Evolutionary conservation across 1,139 yeast genomes (phyloP).

Genomic region (Suhomyces panamericanus): DNA sequence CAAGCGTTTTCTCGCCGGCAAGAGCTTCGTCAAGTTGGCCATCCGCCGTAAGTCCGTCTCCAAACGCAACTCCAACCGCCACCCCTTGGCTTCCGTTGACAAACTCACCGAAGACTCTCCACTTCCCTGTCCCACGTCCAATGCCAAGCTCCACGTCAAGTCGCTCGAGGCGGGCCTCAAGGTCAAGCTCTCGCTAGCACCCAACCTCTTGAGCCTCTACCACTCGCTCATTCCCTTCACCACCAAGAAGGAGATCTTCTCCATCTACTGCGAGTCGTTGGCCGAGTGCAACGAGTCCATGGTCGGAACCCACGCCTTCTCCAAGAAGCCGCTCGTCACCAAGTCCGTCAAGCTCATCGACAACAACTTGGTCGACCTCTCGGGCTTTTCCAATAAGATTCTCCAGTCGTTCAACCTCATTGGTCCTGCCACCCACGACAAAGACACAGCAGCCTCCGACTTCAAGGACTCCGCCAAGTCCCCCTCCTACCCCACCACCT

Average conservation of each 20-base stretch:
- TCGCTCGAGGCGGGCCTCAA: conserved; percentile 55
- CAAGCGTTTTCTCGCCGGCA: conserved; percentile 22
- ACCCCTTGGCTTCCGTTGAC: not conserved
- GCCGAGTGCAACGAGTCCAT: conserved; percentile 6
- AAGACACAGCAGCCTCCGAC: too few species aligned
- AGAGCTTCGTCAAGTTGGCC: conserved; percentile 39
- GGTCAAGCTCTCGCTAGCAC: conserved; percentile 48
- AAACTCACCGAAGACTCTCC: not conserved
- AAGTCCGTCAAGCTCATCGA: conserved; percentile 37
- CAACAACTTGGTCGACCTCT: conserved; percentile 36
- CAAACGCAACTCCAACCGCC: conserved; percentile 18
- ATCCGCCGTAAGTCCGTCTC: conserved; percentile 37
- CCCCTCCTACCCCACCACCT: conserved; percentile 31
- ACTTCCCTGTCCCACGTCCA: conserved; percentile 4
- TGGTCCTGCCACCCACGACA: conserved; percentile 10
- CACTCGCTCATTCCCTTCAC: conserved; percentile 44
- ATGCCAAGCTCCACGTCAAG: conserved; percentile 47
- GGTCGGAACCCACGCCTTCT: conserved; percentile 13
- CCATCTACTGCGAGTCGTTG: conserved; percentile 11
- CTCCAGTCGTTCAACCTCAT: conserved; percentile 29
- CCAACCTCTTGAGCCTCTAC: conserved; percentile 45
- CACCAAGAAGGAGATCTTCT: conserved; percentile 15
- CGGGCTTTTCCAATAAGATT: conserved; percentile 28
- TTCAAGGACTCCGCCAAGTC: not conserved
- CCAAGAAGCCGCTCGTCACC: conserved; percentile 18